phyloP scores from a whole-genome alignment of 2,329 filamentous ascomycete genomes.

The Beauveria varroae region DNA sequence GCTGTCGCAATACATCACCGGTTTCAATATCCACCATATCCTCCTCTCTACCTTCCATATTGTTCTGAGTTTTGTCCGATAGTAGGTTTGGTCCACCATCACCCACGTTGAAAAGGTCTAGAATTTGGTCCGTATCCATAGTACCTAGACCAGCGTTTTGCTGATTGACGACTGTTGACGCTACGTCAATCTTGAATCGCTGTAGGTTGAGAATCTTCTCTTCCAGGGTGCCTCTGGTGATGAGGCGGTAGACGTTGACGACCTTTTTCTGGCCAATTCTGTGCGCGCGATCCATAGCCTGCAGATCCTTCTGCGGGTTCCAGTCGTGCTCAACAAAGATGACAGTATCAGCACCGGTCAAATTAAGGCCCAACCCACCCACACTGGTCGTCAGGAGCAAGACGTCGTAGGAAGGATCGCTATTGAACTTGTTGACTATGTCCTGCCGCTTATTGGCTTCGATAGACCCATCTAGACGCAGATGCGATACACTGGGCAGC shows the following conservation, averaged over 20 bases:
- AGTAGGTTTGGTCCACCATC: slow-evolving; percentile 64
- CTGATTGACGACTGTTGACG: slow-evolving; percentile 96
- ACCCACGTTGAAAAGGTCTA: slow-evolving; percentile 90
- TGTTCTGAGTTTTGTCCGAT: slow-evolving; percentile 51
- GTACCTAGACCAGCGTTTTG: slow-evolving; percentile 90
- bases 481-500: slow-evolving; percentile 85
- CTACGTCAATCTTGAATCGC: slow-evolving; percentile 98
- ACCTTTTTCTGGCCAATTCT: slow-evolving; percentile 99
- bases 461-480: slow-evolving; percentile 89
- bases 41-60: slow-evolving; percentile 58
- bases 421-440: slow-evolving; percentile 98
- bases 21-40: slow-evolving; percentile 92
- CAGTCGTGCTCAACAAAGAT: slow-evolving; percentile 99
- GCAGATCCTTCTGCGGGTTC: slow-evolving; percentile 98
- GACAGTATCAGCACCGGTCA: slow-evolving; percentile 95
- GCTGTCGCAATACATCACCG: slow-evolving; percentile 86
- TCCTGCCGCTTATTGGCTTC: slow-evolving; percentile 92
- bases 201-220: slow-evolving; percentile 98
- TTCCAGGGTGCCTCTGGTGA: slow-evolving; percentile 90
- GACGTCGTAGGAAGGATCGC: slow-evolving; percentile 92
- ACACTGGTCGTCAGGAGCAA: slow-evolving; percentile 91
- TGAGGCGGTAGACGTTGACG: slow-evolving; percentile 95
- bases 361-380: slow-evolving; percentile 85
- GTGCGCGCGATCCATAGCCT: slow-evolving; percentile 98
- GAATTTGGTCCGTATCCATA: slow-evolving; percentile 98